Evolutionary conservation across 257 asterid genomes (phyloP).

Genomic region (Ophiorrhiza pumila): DNA sequence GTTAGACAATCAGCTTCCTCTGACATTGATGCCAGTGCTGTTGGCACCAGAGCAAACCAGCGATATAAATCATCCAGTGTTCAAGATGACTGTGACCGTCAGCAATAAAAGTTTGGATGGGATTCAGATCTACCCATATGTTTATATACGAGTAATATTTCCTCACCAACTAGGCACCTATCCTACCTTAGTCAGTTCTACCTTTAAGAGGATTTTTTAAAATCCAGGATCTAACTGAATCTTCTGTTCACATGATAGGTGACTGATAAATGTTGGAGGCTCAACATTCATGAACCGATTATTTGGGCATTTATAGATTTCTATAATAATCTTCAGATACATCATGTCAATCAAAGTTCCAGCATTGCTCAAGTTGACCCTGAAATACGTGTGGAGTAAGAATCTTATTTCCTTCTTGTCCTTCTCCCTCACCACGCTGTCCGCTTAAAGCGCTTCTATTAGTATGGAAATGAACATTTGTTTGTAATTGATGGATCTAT

Average conservation of each 20-base stretch:
- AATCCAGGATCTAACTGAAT: constrained; percentile 18
- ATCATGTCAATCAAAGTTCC: constrained; percentile 69
- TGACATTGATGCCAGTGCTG: constrained; percentile 88
- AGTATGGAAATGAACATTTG: background rate
- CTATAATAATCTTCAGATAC: constrained; percentile 75
- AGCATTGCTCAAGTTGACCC: constrained; percentile 93
- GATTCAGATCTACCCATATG: constrained; percentile 82
- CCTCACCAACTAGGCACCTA: background rate
- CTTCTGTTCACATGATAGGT: constrained; percentile 45
- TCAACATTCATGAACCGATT: constrained; percentile 88
- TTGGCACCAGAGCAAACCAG: constrained; percentile 84
- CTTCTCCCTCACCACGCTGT: background rate
- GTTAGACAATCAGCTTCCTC: constrained; percentile 94
- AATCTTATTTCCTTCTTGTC: constrained; percentile 13
- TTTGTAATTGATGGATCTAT: background rate
- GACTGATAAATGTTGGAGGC: constrained; percentile 80
- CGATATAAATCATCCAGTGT: constrained; percentile 80
- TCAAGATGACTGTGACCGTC: constrained; percentile 81
- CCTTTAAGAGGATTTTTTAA: constrained; percentile 7
- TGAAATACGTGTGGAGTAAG: constrained; percentile 94
- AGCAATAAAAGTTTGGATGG: constrained; percentile 79
- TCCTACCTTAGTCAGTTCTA: background rate
- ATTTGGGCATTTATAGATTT: constrained; percentile 93
- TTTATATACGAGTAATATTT: constrained; percentile 66
- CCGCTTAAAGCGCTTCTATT: background rate